Base-by-base conservation (phyloP, 768 basidiomycete genomes). In the Pisolithus tinctorius region DNA sequence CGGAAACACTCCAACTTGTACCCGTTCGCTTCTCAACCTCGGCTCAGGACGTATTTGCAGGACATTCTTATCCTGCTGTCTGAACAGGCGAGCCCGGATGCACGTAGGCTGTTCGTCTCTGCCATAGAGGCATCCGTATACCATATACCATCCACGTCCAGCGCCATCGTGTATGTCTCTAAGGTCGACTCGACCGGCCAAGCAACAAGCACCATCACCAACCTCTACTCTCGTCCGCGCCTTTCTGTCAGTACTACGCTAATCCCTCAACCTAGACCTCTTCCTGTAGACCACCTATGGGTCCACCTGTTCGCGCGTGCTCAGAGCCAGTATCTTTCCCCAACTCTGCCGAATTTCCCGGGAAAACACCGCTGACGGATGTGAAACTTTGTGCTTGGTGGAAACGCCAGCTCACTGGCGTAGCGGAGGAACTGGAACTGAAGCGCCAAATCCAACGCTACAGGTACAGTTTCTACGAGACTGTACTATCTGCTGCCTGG, bases 141-240 rank as follows among this genome's bases (percentile, higher is more conserved):
- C 74, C 78, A 79, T 45, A 62, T 94, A 46, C 86, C 90, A 3
- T 57, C 79, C 4, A 85, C 88, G 1, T 73, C 75, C 2, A 79
- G 79, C 50, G 82, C 82, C 3, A 77, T 97, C 31, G 67, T 98
- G 30, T 96, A 98, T 66, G 75, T 99, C 47, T 89, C 90, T 45
- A 99, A 99, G 70, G 84, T 96, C 48, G 96, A 99, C 66, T 83
- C 93, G 10, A 91, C 94, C 0, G 94, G 94, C 0, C 84, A 93
- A 64, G 78, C 74, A 8, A 64, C 60, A 26, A 26, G 55, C 66
- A 4, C 86, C 84, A 0, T 79, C 84, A 38, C 88, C 88, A 3
- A 92, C 93, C 2, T 69, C 78, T 4, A 63, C 76, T 11, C 79
- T 97, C 48, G 81, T 91, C 41, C 73, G 75, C 17, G 71, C 84